Percentiles rank a stretch among this genome's conserved stretches.
phyloP scores from a whole-genome alignment of 2,329 filamentous ascomycete genomes.

The Dothistroma septosporum region DNA sequence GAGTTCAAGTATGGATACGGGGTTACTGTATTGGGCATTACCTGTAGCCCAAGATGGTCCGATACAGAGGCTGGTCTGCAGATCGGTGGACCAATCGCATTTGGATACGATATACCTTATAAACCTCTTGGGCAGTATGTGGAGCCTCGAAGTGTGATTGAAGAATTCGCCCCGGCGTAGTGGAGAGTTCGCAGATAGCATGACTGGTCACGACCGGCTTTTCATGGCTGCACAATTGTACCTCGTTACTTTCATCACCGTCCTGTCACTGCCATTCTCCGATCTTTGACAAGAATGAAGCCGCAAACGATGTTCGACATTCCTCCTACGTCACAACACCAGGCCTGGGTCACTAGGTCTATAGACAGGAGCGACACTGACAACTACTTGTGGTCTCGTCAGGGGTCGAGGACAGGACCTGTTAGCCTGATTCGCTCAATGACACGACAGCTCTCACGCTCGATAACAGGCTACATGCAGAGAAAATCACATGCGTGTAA shows the following conservation, averaged over 20 bases:
- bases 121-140: slow-evolving; percentile 50
- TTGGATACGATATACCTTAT: slow-evolving; percentile 50
- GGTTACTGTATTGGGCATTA: slow-evolving; percentile 53
- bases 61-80: slow-evolving; percentile 47
- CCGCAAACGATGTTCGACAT: not conserved
- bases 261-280: too few relatives aligned
- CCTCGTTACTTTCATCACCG: too few relatives aligned
- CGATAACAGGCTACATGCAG: too few relatives aligned
- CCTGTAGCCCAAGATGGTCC: slow-evolving; percentile 53
- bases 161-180: slow-evolving; percentile 39
- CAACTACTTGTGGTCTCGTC: not conserved
- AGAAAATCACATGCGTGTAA: too few relatives aligned
- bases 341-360: not conserved
- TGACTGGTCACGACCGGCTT: too few relatives aligned
- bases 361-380: not conserved
- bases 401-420: too few relatives aligned
- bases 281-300: not conserved
- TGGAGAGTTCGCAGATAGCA: not conserved
- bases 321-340: not conserved
- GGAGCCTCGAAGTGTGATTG: slow-evolving; percentile 52
- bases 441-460: too few relatives aligned
- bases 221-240: too few relatives aligned
- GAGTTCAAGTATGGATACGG: slow-evolving; percentile 54
- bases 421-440: too few relatives aligned
- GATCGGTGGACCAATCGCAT: slow-evolving; percentile 49